phyloP scores from a whole-genome alignment of 495 filamentous ascomycete species.

The Saxophila tyrrhenica region DNA sequence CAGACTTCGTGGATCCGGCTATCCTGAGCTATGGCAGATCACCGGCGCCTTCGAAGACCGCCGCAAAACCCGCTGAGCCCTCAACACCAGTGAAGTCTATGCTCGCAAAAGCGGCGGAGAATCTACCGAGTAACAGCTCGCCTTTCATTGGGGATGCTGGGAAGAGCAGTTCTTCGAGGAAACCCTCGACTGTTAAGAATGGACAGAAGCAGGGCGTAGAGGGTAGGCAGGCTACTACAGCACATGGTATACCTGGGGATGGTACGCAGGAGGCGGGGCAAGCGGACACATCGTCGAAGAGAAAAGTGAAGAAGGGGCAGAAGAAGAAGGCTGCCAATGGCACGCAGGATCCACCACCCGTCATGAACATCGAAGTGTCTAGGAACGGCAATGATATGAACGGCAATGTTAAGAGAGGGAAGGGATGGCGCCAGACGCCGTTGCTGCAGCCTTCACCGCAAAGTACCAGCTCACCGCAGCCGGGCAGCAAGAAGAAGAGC shows the following conservation, averaged over 20 bases:
- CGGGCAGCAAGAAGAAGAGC: slow-evolving; percentile 21
- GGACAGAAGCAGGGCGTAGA: neutral
- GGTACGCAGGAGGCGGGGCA: slow-evolving; percentile 1
- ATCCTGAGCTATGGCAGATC: slow-evolving; percentile 30
- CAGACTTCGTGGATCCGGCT: slow-evolving; percentile 30
- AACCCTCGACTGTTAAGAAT: neutral
- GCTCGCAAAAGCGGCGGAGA: slow-evolving; percentile 18
- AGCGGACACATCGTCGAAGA: slow-evolving; percentile 5
- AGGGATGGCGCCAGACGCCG: slow-evolving; percentile 77
- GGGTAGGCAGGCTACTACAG: neutral
- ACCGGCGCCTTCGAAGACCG: slow-evolving; percentile 5
- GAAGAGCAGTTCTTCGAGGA: neutral
- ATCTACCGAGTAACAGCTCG: slow-evolving; percentile 24
- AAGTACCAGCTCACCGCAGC: slow-evolving; percentile 20
- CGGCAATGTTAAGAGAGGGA: slow-evolving; percentile 26
- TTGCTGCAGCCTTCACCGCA: slow-evolving; percentile 45
- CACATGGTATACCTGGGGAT: neutral
- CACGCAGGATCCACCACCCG: slow-evolving; percentile 12
- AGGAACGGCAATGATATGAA: slow-evolving; percentile 21
- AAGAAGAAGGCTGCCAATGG: slow-evolving; percentile 18
- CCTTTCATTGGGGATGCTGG: slow-evolving; percentile 20
- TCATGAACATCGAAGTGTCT: slow-evolving; percentile 19
- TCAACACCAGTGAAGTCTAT: slow-evolving; percentile 26
- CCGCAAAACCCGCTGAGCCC: slow-evolving; percentile 10
- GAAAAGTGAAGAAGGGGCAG: slow-evolving; percentile 11